phyloP scores from a whole-genome alignment of 2,329 filamentous ascomycete genomes.

The Triangularia setosa region DNA sequence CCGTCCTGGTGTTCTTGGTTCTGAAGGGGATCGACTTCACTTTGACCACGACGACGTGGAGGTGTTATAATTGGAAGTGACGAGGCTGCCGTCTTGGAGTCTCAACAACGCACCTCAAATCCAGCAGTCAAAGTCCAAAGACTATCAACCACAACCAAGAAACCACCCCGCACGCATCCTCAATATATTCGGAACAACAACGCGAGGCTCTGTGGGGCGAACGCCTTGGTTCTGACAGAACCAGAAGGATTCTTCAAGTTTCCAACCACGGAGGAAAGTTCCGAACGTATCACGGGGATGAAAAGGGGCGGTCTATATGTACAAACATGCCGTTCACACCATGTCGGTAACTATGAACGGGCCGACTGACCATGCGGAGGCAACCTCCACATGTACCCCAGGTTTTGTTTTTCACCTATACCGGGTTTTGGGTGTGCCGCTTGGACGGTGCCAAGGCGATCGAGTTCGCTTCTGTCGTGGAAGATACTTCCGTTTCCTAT shows the following conservation, averaged over 20 bases:
- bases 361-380: neutral
- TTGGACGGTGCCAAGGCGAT: constrained; percentile 15
- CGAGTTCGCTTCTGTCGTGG: constrained; percentile 15
- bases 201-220: neutral
- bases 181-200: neutral
- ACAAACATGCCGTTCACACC: neutral
- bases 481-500: constrained; percentile 17
- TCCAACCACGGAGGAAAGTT: neutral
- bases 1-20: neutral
- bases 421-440: neutral
- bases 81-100: neutral
- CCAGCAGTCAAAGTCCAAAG: too few species aligned
- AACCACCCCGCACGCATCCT: neutral
- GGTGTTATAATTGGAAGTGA: neutral
- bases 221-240: neutral
- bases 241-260: neutral
- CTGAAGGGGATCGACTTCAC: neutral
- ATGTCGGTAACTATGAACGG: neutral
- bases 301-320: neutral
- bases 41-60: neutral
- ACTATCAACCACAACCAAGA: neutral
- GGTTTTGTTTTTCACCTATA: neutral
- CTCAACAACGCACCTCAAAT: neutral
- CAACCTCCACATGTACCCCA: neutral
- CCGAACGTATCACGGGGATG: neutral